Evolutionary conservation across 1,284 basidiomycete genomes (phyloP).

Genomic region (Ceratobasidium sp.): DNA sequence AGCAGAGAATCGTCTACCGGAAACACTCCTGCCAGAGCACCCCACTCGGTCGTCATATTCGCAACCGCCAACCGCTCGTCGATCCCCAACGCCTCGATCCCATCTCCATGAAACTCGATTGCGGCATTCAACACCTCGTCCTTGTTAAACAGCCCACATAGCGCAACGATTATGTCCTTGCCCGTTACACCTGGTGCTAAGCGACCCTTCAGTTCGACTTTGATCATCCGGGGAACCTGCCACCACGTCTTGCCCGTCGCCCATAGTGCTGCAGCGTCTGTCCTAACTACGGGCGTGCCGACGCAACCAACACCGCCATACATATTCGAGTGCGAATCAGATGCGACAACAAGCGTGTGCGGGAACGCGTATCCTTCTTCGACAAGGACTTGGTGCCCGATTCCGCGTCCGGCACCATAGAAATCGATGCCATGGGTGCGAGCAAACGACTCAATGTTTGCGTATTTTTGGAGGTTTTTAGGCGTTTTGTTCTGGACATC

Average conservation of each 20-base stretch:
- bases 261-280: slow-evolving; percentile 96
- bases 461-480: slow-evolving; percentile 96
- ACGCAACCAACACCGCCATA: slow-evolving; percentile 98
- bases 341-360: slow-evolving; percentile 91
- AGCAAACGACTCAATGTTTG: slow-evolving; percentile 91
- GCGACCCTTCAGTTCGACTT: slow-evolving; percentile 88
- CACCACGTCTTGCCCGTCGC: slow-evolving; percentile 99
- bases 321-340: slow-evolving; percentile 98
- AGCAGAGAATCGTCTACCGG: slow-evolving; percentile 88
- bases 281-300: slow-evolving; percentile 95
- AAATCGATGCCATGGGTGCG: slow-evolving; percentile 90
- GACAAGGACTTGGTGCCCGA: slow-evolving; percentile 94
- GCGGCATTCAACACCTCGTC: slow-evolving; percentile 99
- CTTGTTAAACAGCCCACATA: slow-evolving; percentile 96
- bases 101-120: slow-evolving; percentile 96
- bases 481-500: slow-evolving; percentile 96
- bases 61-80: slow-evolving; percentile 96
- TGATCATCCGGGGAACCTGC: slow-evolving; percentile 97
- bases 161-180: slow-evolving; percentile 97
- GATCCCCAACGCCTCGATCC: slow-evolving; percentile 80
- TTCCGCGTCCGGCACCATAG: slow-evolving; percentile 97
- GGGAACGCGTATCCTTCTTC: slow-evolving; percentile 98
- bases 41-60: slow-evolving; percentile 99
- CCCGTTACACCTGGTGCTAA: slow-evolving; percentile 93
- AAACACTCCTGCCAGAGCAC: slow-evolving; percentile 95